Percentiles rank a stretch among this genome's conserved stretches.
phyloP scores from a whole-genome alignment of 2,329 filamentous ascomycete species.

The Diatrype stigma region DNA sequence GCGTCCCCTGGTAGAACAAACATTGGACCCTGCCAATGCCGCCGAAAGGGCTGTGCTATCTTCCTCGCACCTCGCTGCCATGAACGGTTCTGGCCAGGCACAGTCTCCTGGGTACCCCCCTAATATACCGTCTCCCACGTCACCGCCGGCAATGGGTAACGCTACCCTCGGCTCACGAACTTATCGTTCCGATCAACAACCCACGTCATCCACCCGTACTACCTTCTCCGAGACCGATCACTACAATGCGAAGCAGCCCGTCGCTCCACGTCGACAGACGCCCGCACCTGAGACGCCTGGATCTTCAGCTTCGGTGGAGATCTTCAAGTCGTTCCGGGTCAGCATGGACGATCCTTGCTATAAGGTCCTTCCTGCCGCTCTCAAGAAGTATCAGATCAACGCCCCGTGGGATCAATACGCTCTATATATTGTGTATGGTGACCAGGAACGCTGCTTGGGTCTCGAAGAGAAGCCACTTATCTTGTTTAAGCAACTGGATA shows the following conservation, averaged over 20 bases:
- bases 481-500: conserved; percentile 94
- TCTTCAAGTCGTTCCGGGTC: conserved; percentile 98
- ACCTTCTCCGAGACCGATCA: conserved; percentile 52
- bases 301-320: conserved; percentile 69
- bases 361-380: conserved; percentile 89
- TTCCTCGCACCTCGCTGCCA: conserved; percentile 65
- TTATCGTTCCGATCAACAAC: conserved; percentile 53
- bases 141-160: conserved; percentile 53
- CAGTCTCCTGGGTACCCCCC: conserved; percentile 57
- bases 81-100: conserved; percentile 59
- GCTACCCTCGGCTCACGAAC: conserved; percentile 56
- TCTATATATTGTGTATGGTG: conserved; percentile 97
- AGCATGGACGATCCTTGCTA: conserved; percentile 98
- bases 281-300: conserved; percentile 59
- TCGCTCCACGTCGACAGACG: conserved; percentile 55
- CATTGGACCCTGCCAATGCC: conserved; percentile 64
- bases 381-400: conserved; percentile 98
- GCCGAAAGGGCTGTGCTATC: conserved; percentile 63
- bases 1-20: conserved; percentile 57
- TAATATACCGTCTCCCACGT: conserved; percentile 68
- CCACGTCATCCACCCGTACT: conserved; percentile 50
- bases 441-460: conserved; percentile 89
- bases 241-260: conserved; percentile 34
- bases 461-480: conserved; percentile 92
- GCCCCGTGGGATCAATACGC: conserved; percentile 97